Evolutionary conservation across 1,284 basidiomycete species (phyloP).

Genomic region (Ceratobasidium papillatum): DNA sequence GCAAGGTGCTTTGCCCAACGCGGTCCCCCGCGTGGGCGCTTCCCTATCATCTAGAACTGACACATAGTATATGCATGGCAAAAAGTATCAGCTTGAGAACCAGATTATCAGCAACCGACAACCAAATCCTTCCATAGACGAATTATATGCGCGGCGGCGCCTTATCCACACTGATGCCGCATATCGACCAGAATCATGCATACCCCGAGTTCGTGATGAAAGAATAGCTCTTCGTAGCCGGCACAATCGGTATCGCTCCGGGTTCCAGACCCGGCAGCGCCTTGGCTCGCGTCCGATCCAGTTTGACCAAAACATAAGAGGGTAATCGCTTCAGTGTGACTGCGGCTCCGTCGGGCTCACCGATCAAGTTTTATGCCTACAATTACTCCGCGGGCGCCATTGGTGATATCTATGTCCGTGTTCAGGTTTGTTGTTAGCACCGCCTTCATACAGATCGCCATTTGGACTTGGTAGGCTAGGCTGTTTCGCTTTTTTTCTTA

Average conservation of each 20-base stretch:
- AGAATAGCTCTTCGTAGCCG: no score
- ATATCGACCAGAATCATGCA: background rate
- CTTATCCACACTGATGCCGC: background rate
- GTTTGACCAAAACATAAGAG: no score
- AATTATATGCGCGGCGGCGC: background rate
- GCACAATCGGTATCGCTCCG: no score
- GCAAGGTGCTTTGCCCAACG: no score
- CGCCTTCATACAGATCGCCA: conserved; percentile 55
- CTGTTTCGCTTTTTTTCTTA: background rate
- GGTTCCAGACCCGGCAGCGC: no score
- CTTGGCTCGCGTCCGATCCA: no score
- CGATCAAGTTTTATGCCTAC: no score
- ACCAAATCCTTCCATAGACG: background rate
- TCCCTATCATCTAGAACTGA: no score
- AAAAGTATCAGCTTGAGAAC: background rate
- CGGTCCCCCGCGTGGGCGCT: no score
- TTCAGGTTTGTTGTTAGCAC: conserved; percentile 40
- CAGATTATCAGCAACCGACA: background rate
- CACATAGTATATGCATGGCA: no score
- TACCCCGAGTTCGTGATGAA: background rate
- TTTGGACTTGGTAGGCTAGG: conserved; percentile 45
- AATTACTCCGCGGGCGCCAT: conserved; percentile 33
- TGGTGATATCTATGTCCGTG: conserved; percentile 39
- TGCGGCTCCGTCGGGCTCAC: no score
- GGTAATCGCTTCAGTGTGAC: no score